Evolutionary conservation across 805 yeast genomes (phyloP).

Genomic region (Saccharomyces paradoxus): DNA sequence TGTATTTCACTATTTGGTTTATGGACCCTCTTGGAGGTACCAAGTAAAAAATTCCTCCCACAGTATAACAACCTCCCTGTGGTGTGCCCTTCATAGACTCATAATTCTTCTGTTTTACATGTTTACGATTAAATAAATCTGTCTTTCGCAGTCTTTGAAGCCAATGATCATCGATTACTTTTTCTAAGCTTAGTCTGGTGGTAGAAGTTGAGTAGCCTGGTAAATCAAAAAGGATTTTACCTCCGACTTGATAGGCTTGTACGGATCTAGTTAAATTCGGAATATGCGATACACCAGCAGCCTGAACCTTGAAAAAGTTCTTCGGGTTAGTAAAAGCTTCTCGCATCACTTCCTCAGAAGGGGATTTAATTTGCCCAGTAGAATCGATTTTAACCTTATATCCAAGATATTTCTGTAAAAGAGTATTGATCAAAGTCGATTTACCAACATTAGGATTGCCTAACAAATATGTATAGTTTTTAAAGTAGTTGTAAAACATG

Average conservation of each 20-base stretch:
- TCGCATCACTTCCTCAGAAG: slow-evolving; percentile 1
- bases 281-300: slow-evolving; percentile 35
- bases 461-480: slow-evolving; percentile 39
- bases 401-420: slow-evolving; percentile 31
- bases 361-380: slow-evolving; percentile 4
- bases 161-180: slow-evolving; percentile 22
- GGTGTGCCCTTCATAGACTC: slow-evolving; percentile 33
- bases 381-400: slow-evolving; percentile 9
- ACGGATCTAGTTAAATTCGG: slow-evolving; percentile 67
- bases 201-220: slow-evolving; percentile 33
- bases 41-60: slow-evolving; percentile 57
- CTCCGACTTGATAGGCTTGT: slow-evolving; percentile 33
- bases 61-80: slow-evolving; percentile 37
- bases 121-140: slow-evolving; percentile 24
- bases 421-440: slow-evolving; percentile 47
- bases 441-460: slow-evolving; percentile 70
- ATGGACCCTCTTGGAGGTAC: slow-evolving; percentile 46
- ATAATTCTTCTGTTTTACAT: slow-evolving; percentile 25
- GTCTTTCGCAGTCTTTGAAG: slow-evolving; percentile 30
- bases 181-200: slow-evolving; percentile 20
- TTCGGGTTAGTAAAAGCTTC: slow-evolving; percentile 1
- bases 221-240: slow-evolving; percentile 30
- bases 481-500: slow-evolving; percentile 15
- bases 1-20: slow-evolving; percentile 39
- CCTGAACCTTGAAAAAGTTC: slow-evolving; percentile 12